Percentiles rank a stretch among this genome's conserved stretches.
These are phyloP conservation scores for Paramyrothecium roridum DNA, from an alignment of 2,329 filamentous ascomycete genomes.

Conservation along the genomic window DNA sequence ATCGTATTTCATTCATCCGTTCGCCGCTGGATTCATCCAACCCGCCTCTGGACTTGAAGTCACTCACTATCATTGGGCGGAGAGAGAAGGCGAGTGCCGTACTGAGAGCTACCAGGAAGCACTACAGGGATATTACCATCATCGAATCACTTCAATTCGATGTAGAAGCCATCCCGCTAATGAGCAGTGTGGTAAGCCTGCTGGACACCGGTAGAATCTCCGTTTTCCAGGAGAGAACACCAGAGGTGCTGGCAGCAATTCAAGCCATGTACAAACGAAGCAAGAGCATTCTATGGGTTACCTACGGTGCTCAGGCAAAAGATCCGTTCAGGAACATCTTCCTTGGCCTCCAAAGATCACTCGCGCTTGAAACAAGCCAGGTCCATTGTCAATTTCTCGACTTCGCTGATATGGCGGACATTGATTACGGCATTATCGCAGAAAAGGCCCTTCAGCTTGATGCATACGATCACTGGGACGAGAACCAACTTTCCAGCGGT, in stretches of 20 bases:
- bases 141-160: conserved; percentile 3
- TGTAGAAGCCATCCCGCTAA: too few relatives aligned
- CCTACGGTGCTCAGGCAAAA: conserved; percentile 4
- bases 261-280: conserved; percentile 6
- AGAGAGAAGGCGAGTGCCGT: background rate
- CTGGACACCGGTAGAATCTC: conserved; percentile 7
- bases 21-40: background rate
- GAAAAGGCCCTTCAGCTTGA: too few relatives aligned
- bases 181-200: conserved; percentile 5
- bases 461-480: too few relatives aligned
- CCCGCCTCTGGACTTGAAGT: background rate
- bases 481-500: too few relatives aligned
- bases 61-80: background rate
- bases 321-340: conserved; percentile 6
- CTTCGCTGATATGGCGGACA: too few relatives aligned
- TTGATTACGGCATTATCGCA: too few relatives aligned
- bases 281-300: conserved; percentile 8
- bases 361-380: too few relatives aligned
- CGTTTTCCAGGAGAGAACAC: conserved; percentile 6
- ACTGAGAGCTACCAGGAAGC: background rate
- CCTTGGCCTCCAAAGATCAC: too few relatives aligned
- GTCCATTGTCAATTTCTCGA: too few relatives aligned
- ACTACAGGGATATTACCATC: conserved; percentile 3
- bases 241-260: conserved; percentile 4
- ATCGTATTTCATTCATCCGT: conserved; percentile 5